phyloP scores from a whole-genome alignment of 495 filamentous ascomycete species.

The Xylaria grammica region DNA sequence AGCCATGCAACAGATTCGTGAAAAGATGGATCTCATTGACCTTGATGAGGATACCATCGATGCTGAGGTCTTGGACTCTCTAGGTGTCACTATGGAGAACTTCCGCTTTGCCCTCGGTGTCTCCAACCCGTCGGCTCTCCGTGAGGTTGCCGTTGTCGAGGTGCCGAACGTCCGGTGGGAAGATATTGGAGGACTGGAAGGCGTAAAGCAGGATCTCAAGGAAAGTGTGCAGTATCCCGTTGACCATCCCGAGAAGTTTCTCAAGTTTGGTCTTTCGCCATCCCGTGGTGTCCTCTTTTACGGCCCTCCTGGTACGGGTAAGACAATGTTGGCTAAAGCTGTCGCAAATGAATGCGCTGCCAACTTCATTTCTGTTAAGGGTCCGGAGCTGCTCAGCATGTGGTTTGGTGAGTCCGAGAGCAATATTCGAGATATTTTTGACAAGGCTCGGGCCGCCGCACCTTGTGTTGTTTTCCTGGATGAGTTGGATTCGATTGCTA shows the following conservation, averaged over 20 bases:
- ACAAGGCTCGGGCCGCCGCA: conserved; percentile 97
- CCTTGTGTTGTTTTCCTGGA: conserved; percentile 99
- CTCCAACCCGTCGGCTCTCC: conserved; percentile 97
- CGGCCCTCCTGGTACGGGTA: conserved; percentile 98
- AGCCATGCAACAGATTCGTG: conserved; percentile 99
- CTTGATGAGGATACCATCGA: conserved; percentile 99
- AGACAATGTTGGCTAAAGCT: conserved; percentile 98
- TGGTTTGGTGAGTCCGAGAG: conserved; percentile 99
- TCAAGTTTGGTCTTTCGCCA: conserved; percentile 98
- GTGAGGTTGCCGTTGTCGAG: conserved; percentile 98
- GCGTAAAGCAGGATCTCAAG: conserved; percentile 99
- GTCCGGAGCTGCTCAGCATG: conserved; percentile 97
- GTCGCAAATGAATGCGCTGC: conserved; percentile 99
- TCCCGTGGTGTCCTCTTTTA: conserved; percentile 99
- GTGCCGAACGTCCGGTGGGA: conserved; percentile 99
- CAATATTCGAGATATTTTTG: conserved; percentile 99
- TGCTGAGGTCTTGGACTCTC: conserved; percentile 95
- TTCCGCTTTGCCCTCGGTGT: conserved; percentile 98
- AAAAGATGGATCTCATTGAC: conserved; percentile 99
- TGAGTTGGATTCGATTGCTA: conserved; percentile 98
- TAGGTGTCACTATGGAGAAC: conserved; percentile 99
- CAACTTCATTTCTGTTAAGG: conserved; percentile 99
- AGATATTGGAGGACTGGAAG: conserved; percentile 97
- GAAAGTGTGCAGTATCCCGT: conserved; percentile 99
- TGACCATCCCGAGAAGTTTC: conserved; percentile 99